Base-by-base conservation (phyloP, 2,329 filamentous ascomycete genomes). In the Alternaria dauci region DNA sequence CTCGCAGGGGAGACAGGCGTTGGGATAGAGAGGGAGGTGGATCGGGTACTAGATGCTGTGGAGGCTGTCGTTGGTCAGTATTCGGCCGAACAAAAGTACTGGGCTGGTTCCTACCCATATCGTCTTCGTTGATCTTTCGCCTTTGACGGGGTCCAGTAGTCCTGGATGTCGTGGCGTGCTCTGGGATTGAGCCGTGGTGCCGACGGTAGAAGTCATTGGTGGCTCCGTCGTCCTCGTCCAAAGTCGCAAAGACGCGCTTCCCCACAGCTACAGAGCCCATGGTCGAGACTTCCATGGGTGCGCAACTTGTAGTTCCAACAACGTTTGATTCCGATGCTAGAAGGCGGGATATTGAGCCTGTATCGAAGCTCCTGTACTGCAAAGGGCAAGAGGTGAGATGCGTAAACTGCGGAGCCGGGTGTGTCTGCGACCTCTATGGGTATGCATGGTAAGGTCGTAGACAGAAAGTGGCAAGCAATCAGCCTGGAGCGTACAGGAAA, bases 21-120 rank as follows among this genome's bases (percentile, higher is more conserved):
- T 16, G 70, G 67, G 16, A 72, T 76, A n/a, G 68, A 62, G 58
- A 66, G 72, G 46, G 72, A 69, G 26, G 74, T 73, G n/a, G 71
- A 73, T 23, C 67, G 68, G 52, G 63, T 64, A 47, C 73, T 74
- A 14, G 72, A 70, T 18, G 61, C 66, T 34, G 64, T 51, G 8
- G 71, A 68, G 47, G 70, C 67, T 71, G 57, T 52, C 55, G 23
- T 12, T 20, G 16, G 52, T 65, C 39, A 64, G 59, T 56, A 59
- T 51, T 50, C 34, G 55, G 34, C 23, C 9, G 34, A 42, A 18
- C 28, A 30, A 30, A 38, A 23, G 32, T 38, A 20, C 26, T 39
- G 26, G 25, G 23, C 11, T 42, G n/a, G 14, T 36, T 42, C 61
- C 52, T 67, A 70, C 67, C 44, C 36, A 36, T 63, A 14, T 53